Percentiles rank a stretch among this genome's conserved stretches.
Conservation (phyloP, 2,329 filamentous ascomycete genomes). For the Furcasterigmium furcatum region DNA sequence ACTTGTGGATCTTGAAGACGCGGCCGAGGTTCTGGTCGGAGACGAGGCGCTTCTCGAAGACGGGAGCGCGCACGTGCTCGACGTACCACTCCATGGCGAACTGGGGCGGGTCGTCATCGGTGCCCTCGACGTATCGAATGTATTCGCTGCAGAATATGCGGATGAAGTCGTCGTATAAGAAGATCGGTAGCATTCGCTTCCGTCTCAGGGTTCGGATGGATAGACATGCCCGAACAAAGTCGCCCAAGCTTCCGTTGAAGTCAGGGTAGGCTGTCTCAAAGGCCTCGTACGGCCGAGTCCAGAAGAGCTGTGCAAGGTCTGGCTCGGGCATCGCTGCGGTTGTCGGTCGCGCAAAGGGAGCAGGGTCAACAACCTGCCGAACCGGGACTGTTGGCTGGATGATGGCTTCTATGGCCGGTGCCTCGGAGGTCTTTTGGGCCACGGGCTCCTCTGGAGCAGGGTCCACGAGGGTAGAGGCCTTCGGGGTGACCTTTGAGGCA, state of each 20-base stretch:
- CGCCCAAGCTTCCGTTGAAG: slow-evolving; percentile 30
- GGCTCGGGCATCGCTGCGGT: no score
- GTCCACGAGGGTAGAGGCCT: no score
- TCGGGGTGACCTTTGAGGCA: no score
- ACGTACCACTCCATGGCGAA: slow-evolving; percentile 40
- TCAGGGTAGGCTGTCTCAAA: slow-evolving; percentile 41
- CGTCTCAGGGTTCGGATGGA: slow-evolving; percentile 35
- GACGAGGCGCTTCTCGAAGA: slow-evolving; percentile 24
- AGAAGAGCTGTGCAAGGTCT: not conserved
- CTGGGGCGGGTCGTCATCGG: slow-evolving; percentile 21
- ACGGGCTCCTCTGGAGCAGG: no score
- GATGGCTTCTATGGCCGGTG: no score
- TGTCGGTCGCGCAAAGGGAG: not conserved
- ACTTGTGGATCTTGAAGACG: slow-evolving; percentile 28
- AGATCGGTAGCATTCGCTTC: slow-evolving; percentile 31
- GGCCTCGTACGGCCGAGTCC: slow-evolving; percentile 26
- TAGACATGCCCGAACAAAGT: slow-evolving; percentile 43
- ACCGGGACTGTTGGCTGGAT: not conserved
- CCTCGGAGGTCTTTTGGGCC: no score
- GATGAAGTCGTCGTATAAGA: slow-evolving; percentile 52
- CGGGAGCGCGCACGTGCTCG: slow-evolving; percentile 12
- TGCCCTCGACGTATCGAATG: slow-evolving; percentile 31
- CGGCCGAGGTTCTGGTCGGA: slow-evolving; percentile 27
- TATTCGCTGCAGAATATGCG: slow-evolving; percentile 38
- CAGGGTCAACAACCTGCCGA: not conserved